Evolutionary conservation across 202 grass and related monocot genomes (phyloP), one percentile per base, ranked within the genome.

Genomic region (Hordeum pubiflorum): DNA sequence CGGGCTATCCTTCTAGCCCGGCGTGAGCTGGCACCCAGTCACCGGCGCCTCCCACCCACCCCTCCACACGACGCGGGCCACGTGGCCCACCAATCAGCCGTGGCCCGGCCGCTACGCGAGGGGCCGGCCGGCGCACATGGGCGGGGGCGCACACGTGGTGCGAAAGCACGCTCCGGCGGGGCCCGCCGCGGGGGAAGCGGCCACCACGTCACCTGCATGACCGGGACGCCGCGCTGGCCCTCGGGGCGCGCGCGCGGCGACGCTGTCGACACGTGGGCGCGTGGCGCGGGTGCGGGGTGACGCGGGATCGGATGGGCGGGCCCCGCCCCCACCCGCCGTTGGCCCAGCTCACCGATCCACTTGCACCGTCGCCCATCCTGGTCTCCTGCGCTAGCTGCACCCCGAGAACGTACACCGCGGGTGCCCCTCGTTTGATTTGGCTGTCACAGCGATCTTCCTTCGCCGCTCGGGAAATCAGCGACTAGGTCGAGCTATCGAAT

Each of bases 181-280:
- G 2, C 57, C 74, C 70, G 15, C 33, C 0, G 0, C 3, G 12
- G 18, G 15, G 20, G 31, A 63, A 63, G 69, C 46, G 71, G 52
- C 18, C 56, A 84, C 83, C 90, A 90, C 68, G 89, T 95, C 90
- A 90, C 55, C 67, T 77, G 80, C 88, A 80, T 92, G 93, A 96
- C 83, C 55, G 46, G 87, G 93, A 82, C 77, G 75, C 75, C 58
- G 44, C 52, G 87, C 83, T 90, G 93, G 87, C 52, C 44, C 33
- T 75, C 22, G 15, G 27, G 34, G 44, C 38, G 31, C 70, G 81
- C 39, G 1, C 29, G 68, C 67, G 15, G 75, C 33, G 88, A 2
- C 1, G 0, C 2, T 3, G 2, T 56, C 55, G 86, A 89, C 93
- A 97, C 91, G 84, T 84, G 86, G 78, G 43, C 52, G 18, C 2